Conservation (phyloP, 2,329 filamentous ascomycete genomes). For the Cytospora schulzeri region DNA sequence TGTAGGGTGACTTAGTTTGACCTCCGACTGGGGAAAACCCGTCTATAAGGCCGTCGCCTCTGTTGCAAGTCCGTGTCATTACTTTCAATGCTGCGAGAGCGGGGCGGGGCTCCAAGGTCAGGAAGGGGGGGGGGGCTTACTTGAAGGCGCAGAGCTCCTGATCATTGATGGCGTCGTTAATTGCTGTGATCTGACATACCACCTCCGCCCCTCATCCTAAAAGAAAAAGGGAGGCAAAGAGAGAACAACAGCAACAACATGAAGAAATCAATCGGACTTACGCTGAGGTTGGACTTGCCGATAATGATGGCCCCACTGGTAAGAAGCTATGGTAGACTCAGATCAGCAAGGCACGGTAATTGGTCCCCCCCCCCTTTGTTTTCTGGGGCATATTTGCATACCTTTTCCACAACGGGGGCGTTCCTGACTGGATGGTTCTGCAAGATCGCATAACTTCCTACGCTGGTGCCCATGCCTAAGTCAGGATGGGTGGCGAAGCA, state of each 20-base stretch:
- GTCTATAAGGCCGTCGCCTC: not conserved
- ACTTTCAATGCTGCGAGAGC: not conserved
- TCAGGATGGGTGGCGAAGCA: not conserved
- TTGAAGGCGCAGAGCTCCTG: conserved; percentile 2
- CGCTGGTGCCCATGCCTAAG: not conserved
- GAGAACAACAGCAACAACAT: too few relatives aligned
- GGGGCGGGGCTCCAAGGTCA: too few relatives aligned
- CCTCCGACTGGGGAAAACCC: not conserved
- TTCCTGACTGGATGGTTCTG: not conserved
- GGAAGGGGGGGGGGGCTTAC: not conserved
- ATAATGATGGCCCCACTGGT: conserved; percentile 2
- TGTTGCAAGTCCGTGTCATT: not conserved
- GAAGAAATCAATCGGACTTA: not conserved
- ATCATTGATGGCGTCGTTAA: not conserved
- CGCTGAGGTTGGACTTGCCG: not conserved
- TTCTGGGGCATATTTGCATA: not conserved
- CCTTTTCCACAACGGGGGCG: not conserved
- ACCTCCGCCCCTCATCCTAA: too few relatives aligned
- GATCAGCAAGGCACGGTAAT: not conserved
- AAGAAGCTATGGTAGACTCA: not conserved
- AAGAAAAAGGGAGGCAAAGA: too few relatives aligned
- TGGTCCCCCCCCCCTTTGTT: not conserved
- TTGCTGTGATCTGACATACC: not conserved
- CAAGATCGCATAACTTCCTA: not conserved
- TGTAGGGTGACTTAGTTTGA: conserved; percentile 2